Evolutionary conservation across 2,329 filamentous ascomycete species (phyloP).

Genomic region (Talaromyces sp.): DNA sequence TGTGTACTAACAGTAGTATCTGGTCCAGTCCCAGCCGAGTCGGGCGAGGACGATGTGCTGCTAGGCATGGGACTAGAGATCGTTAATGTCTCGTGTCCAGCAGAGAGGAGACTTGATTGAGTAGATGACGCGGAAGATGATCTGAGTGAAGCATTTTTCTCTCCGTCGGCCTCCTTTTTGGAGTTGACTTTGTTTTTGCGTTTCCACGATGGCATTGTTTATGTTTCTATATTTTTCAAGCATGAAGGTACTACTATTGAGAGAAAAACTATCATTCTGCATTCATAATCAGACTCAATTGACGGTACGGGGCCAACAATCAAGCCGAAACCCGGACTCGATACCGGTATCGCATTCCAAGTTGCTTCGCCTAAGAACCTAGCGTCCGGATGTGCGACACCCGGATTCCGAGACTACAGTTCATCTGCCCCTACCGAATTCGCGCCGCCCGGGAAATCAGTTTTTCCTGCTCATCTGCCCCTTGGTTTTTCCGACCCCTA

Average conservation of each 20-base stretch:
- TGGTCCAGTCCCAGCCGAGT: not conserved
- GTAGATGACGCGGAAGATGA: not conserved
- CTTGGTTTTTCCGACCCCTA: too few species aligned
- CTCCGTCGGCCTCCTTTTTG: not conserved
- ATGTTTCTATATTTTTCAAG: not conserved
- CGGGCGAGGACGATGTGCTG: not conserved
- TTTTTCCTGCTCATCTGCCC: too few species aligned
- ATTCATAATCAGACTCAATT: not conserved
- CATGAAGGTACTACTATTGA: not conserved
- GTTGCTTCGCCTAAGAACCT: too few species aligned
- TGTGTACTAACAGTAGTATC: not conserved
- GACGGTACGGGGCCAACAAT: not conserved
- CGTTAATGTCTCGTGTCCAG: slow-evolving; percentile 4
- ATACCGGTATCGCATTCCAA: too few species aligned
- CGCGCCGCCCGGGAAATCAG: too few species aligned
- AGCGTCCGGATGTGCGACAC: slow-evolving; percentile 3
- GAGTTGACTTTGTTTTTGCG: slow-evolving; percentile 6
- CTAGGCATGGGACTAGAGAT: not conserved
- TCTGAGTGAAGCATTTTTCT: not conserved
- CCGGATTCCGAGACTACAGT: not conserved
- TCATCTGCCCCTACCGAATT: too few species aligned
- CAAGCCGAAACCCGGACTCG: not conserved
- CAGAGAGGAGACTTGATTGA: not conserved
- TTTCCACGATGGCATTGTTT: slow-evolving; percentile 12
- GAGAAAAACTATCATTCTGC: not conserved